Conservation (phyloP, 176 grass and related monocot species). For the Thinopyrum elongatum region DNA sequence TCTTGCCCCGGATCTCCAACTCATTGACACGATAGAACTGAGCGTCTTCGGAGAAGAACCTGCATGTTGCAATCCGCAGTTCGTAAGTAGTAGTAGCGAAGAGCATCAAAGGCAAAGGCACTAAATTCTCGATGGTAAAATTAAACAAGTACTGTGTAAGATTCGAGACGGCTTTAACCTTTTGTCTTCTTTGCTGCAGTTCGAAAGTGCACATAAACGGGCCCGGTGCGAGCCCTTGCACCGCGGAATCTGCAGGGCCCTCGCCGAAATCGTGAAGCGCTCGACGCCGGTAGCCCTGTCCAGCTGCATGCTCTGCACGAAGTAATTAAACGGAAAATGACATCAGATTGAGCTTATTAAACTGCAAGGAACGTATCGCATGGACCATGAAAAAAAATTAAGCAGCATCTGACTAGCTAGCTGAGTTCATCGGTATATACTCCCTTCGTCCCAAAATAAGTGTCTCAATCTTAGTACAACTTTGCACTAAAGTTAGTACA, state of each 20-base stretch:
- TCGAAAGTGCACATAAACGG: conserved; percentile 1
- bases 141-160: not conserved
- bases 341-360: not conserved
- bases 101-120: no score
- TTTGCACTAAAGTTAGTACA: no score
- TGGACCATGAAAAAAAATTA: no score
- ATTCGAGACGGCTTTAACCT: conserved; percentile 25
- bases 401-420: not conserved
- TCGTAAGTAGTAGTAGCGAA: no score
- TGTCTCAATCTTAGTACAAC: no score
- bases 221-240: conserved; percentile 10
- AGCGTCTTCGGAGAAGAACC: not conserved
- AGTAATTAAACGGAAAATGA: not conserved
- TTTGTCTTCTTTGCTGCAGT: not conserved
- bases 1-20: not conserved
- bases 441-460: no score
- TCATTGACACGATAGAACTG: not conserved
- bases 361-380: no score
- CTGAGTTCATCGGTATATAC: no score
- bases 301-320: conserved; percentile 45
- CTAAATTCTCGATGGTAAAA: no score
- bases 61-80: no score
- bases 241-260: conserved; percentile 27
- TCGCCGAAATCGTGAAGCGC: conserved; percentile 57
- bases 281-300: conserved; percentile 42